A percentile compares a stretch with the other conserved stretches of the same genome.
phyloP scores from a whole-genome alignment of 345 rosid species.

The Raphanus sativus region DNA sequence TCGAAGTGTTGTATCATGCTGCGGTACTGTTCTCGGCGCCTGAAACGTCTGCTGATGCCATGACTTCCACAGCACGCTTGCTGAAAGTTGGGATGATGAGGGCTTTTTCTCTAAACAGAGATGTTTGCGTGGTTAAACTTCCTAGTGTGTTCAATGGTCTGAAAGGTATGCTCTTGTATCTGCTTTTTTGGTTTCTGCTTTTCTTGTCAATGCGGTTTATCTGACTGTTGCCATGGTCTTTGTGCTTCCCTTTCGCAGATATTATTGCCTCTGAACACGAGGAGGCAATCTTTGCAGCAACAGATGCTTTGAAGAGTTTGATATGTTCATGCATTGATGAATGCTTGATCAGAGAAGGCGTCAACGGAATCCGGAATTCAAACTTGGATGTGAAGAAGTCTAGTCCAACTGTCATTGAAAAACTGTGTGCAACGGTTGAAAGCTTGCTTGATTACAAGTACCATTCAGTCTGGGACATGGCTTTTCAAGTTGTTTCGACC shows the following conservation, averaged over 20 bases:
- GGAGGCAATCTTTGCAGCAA: constrained; percentile 85
- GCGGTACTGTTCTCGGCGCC: constrained; percentile 53
- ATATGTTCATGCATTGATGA: constrained; percentile 75
- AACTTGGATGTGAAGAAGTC: constrained; percentile 46
- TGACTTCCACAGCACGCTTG: constrained; percentile 75
- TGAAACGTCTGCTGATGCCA: constrained; percentile 68
- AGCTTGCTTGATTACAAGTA: constrained; percentile 83
- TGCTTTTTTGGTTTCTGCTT: constrained; percentile 11
- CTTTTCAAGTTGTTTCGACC: constrained; percentile 72
- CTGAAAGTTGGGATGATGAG: constrained; percentile 76
- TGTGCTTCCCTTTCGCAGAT: constrained; percentile 52
- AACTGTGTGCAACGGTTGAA: constrained; percentile 70
- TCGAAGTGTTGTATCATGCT: constrained; percentile 58
- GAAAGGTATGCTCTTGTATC: constrained; percentile 54
- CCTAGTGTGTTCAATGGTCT: constrained; percentile 72
- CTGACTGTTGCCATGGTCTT: constrained; percentile 2
- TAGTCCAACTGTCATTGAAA: constrained; percentile 73
- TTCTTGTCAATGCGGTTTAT: constrained; percentile 8
- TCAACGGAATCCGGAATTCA: constrained; percentile 51
- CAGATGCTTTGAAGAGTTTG: constrained; percentile 68
- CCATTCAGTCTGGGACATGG: constrained; percentile 78
- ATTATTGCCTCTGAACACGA: constrained; percentile 88
- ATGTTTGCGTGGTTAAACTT: constrained; percentile 66
- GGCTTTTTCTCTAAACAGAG: constrained; percentile 60
- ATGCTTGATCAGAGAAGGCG: constrained; percentile 69